A percentile compares a stretch with the other conserved stretches of the same genome.
Evolutionary conservation across 768 basidiomycete genomes (phyloP).

Genomic region (Lentinula sp.): DNA sequence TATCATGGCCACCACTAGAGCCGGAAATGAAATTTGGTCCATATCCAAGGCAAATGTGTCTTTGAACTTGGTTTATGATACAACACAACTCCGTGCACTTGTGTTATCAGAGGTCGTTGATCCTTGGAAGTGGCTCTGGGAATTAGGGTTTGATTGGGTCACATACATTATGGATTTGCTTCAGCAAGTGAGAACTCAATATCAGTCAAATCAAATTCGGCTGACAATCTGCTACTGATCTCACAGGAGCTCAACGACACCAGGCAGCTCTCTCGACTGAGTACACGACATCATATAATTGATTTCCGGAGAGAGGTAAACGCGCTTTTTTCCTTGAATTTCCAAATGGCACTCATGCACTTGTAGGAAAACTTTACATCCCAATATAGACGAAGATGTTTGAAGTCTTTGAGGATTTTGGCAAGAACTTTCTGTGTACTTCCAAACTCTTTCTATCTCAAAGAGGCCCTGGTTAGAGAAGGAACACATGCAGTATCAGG

Average conservation of each 20-base stretch:
- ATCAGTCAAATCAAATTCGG: not conserved
- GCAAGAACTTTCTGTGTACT: constrained; percentile 2
- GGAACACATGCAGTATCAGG: constrained; percentile 1
- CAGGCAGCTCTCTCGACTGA: not conserved
- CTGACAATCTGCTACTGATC: not conserved
- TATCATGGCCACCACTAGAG: not conserved
- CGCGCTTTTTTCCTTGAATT: not conserved
- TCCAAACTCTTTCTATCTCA: not conserved
- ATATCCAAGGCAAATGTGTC: not conserved
- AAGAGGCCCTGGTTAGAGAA: not conserved
- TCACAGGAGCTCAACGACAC: not conserved
- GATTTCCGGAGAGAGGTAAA: constrained; percentile 3
- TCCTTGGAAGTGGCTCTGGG: constrained; percentile 4
- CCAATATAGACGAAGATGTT: not conserved
- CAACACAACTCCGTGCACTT: not conserved
- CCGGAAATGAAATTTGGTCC: not conserved
- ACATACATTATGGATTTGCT: not conserved
- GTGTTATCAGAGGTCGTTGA: not conserved
- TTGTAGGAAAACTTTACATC: not conserved
- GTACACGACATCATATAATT: not conserved
- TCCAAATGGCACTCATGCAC: not conserved
- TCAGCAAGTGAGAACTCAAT: not conserved
- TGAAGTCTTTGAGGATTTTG: not conserved
- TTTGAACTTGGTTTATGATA: not conserved
- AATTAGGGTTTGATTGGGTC: not conserved